phyloP scores from a whole-genome alignment of 208 protist species.

The Crithidia thermophila region DNA sequence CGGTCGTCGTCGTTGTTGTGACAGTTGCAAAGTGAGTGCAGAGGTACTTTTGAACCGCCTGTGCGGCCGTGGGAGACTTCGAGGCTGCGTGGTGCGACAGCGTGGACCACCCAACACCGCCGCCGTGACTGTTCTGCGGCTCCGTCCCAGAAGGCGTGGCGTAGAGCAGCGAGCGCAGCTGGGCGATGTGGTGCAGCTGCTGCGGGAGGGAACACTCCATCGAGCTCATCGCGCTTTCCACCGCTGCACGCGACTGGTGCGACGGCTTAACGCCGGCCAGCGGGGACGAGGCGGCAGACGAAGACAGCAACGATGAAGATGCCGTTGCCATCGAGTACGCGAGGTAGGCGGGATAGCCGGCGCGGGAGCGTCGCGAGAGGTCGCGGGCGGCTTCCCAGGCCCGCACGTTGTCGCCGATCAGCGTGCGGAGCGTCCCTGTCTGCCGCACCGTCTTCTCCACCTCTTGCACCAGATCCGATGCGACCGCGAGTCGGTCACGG shows the following conservation, averaged over 20 bases:
- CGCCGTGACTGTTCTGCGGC: not conserved
- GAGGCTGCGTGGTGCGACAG: too few species aligned
- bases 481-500: not conserved
- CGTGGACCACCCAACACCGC: not conserved
- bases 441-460: not conserved
- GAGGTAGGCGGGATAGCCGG: not conserved
- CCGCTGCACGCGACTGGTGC: not conserved
- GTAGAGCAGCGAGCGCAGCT: slow-evolving; percentile 32
- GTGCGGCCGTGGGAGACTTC: too few species aligned
- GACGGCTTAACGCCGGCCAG: not conserved
- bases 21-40: not conserved
- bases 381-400: slow-evolving; percentile 19
- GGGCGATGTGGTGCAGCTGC: slow-evolving; percentile 38
- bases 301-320: too few species aligned
- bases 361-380: not conserved
- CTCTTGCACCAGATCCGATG: not conserved
- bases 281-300: too few species aligned
- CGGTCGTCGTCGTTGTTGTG: too few species aligned
- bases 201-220: slow-evolving; percentile 37
- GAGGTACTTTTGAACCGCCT: slow-evolving; percentile 35
- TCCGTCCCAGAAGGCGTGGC: not conserved
- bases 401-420: slow-evolving; percentile 32
- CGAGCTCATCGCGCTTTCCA: slow-evolving; percentile 28
- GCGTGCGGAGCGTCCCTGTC: slow-evolving; percentile 13
- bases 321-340: too few species aligned